These are phyloP conservation scores for Calocybe cyanea DNA, from an alignment of 768 basidiomycete species.

Conservation along the genomic window DNA sequence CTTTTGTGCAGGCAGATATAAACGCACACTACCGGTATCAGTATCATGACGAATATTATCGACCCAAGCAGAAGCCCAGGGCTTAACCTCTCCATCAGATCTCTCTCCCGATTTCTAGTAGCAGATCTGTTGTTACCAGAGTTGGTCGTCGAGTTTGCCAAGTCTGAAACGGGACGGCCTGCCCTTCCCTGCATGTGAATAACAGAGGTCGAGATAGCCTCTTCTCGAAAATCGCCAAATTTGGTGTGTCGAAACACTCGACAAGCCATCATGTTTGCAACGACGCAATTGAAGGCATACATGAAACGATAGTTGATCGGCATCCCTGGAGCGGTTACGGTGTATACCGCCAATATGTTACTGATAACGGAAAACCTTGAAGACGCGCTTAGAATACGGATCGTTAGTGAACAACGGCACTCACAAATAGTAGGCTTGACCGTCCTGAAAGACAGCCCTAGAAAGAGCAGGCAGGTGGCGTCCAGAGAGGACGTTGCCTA, in stretches of 20 bases:
- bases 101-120: too few relatives aligned
- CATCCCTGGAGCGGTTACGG: not conserved
- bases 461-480: constrained; percentile 23
- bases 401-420: constrained; percentile 5
- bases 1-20: too few relatives aligned
- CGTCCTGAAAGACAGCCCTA: constrained; percentile 22
- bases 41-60: not conserved
- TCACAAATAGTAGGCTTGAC: constrained; percentile 30
- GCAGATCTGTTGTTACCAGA: too few relatives aligned
- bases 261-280: constrained; percentile 12
- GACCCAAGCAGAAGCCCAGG: too few relatives aligned
- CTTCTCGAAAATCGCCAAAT: constrained; percentile 9
- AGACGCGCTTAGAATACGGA: not conserved
- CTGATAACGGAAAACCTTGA: constrained; percentile 11
- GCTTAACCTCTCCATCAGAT: too few relatives aligned
- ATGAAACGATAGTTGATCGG: not conserved
- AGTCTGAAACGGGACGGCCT: too few relatives aligned
- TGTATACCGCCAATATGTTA: constrained; percentile 7
- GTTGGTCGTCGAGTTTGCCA: too few relatives aligned
- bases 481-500: constrained; percentile 17
- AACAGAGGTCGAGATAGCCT: not conserved
- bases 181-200: not conserved
- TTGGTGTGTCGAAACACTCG: constrained; percentile 8
- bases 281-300: not conserved
- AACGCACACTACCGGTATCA: too few relatives aligned